phyloP scores from a whole-genome alignment of 257 asterid genomes.

The Solanum bulbocastanum region DNA sequence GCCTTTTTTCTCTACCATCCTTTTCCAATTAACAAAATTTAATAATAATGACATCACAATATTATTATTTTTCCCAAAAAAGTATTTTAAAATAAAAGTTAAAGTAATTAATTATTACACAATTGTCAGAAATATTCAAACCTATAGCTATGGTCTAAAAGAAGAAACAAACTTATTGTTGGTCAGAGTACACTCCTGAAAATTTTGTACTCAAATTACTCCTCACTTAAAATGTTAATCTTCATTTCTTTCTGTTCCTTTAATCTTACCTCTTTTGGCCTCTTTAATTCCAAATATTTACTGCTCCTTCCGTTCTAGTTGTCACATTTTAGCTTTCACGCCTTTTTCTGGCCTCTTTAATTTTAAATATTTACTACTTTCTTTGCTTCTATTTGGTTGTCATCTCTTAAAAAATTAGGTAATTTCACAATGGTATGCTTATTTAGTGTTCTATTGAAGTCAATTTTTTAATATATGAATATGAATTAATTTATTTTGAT shows the following conservation, averaged over 20 bases:
- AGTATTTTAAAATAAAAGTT: background rate
- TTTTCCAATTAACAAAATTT: constrained; percentile 18
- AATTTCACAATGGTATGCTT: no score
- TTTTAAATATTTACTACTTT: no score
- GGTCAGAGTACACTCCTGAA: constrained; percentile 6
- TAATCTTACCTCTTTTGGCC: constrained; percentile 7
- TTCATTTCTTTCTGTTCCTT: constrained; percentile 29
- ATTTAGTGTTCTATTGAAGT: no score
- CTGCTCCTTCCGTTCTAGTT: background rate
- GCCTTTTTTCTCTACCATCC: constrained; percentile 8
- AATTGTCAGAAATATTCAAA: constrained; percentile 5
- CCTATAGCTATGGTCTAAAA: background rate
- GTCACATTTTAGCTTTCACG: background rate
- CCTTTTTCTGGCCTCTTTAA: no score
- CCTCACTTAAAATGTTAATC: constrained; percentile 4
- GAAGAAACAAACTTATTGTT: constrained; percentile 5
- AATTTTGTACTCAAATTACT: constrained; percentile 7
- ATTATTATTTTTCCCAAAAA: background rate
- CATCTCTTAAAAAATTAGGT: no score
- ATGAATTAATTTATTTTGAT: no score
- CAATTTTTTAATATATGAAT: no score
- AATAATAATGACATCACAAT: background rate
- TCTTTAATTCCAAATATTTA: background rate
- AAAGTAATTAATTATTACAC: background rate
- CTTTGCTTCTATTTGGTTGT: no score